Evolutionary conservation across 1,284 basidiomycete species (phyloP).

Genomic region (Fomitopsis schrenkii): DNA sequence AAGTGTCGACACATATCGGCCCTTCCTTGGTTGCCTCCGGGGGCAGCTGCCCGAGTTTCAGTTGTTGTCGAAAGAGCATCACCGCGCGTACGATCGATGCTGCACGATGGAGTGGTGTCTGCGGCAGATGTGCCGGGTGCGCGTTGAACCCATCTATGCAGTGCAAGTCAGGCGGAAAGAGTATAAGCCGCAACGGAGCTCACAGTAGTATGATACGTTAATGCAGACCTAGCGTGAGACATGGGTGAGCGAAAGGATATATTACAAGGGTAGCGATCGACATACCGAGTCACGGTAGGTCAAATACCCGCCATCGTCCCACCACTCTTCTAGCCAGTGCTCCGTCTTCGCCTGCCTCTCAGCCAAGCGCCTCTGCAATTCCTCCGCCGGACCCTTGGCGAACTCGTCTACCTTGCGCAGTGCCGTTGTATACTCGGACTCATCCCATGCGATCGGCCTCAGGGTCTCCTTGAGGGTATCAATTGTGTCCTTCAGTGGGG

Average conservation of each 20-base stretch:
- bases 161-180: not conserved
- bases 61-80: conserved; percentile 67
- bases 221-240: conserved; percentile 56
- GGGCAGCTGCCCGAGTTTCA: conserved; percentile 61
- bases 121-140: conserved; percentile 56
- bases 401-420: conserved; percentile 63
- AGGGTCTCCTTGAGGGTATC: conserved; percentile 56
- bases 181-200: conserved; percentile 19
- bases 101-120: conserved; percentile 66
- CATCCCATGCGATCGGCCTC: conserved; percentile 59
- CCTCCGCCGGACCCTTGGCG: conserved; percentile 38
- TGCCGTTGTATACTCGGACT: conserved; percentile 50
- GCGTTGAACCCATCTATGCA: conserved; percentile 66
- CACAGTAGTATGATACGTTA: conserved; percentile 83
- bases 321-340: conserved; percentile 83
- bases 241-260: not conserved
- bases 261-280: not conserved
- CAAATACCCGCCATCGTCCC: conserved; percentile 72
- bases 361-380: conserved; percentile 56
- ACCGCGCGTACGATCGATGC: conserved; percentile 66
- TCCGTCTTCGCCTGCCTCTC: conserved; percentile 42
- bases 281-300: conserved; percentile 74
- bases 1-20: conserved; percentile 85
- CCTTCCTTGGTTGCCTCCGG: conserved; percentile 76
- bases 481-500: conserved; percentile 53